Evolutionary conservation across 352 stramenopile species (phyloP).

Genomic region (Phytophthora uliginosa): DNA sequence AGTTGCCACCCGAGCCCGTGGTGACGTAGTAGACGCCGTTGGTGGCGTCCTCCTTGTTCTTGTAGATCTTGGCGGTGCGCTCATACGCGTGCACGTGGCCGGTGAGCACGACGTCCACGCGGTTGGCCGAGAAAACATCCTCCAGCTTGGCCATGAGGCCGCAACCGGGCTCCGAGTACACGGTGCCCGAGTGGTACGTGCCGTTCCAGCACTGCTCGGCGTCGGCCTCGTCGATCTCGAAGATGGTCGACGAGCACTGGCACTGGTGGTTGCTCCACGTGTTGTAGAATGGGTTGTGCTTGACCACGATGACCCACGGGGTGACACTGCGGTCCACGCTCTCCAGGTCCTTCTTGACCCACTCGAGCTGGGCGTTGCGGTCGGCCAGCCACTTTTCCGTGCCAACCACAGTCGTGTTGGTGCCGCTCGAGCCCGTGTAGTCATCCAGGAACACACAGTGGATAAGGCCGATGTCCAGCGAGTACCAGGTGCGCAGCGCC

Average conservation of each 20-base stretch:
- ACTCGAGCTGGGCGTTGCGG: slow-evolving; percentile 53
- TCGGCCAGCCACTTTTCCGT: slow-evolving; percentile 48
- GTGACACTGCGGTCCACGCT: slow-evolving; percentile 71
- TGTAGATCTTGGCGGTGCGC: slow-evolving; percentile 57
- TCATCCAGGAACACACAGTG: slow-evolving; percentile 70
- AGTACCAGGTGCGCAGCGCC: slow-evolving; percentile 55
- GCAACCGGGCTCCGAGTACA: slow-evolving; percentile 53
- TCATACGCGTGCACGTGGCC: slow-evolving; percentile 70
- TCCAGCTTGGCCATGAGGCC: slow-evolving; percentile 58
- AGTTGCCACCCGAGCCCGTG: slow-evolving; percentile 59
- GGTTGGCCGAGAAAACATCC: slow-evolving; percentile 50
- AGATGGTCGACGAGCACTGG: slow-evolving; percentile 50
- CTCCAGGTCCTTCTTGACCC: slow-evolving; percentile 72
- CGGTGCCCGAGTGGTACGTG: slow-evolving; percentile 46
- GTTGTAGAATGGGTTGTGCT: slow-evolving; percentile 81
- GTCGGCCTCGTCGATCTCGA: slow-evolving; percentile 44
- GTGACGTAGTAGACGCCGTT: slow-evolving; percentile 62
- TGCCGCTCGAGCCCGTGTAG: slow-evolving; percentile 61
- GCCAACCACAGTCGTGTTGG: slow-evolving; percentile 45
- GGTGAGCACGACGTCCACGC: slow-evolving; percentile 53
- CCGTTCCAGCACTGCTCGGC: slow-evolving; percentile 59
- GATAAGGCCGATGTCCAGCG: slow-evolving; percentile 63
- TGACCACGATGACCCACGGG: slow-evolving; percentile 87
- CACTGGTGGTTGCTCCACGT: slow-evolving; percentile 71
- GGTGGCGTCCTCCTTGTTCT: slow-evolving; percentile 50